phyloP scores from a whole-genome alignment of 192 early-diverging fungal species.

The Backusella mclennaniae region DNA sequence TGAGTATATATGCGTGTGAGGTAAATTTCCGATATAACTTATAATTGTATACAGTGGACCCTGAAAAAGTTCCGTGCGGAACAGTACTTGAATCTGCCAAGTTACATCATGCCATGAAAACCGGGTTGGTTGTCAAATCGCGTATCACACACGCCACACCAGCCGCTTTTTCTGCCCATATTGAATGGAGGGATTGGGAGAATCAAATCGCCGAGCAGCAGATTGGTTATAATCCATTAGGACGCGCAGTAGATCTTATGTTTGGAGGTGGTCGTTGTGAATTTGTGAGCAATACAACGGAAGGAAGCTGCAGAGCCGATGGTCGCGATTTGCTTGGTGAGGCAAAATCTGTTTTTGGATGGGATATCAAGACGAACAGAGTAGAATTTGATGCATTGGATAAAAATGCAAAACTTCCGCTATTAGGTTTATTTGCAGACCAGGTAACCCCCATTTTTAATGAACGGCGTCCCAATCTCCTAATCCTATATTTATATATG shows the following conservation, averaged over 20 bases:
- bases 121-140: slow-evolving; percentile 93
- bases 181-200: slow-evolving; percentile 73
- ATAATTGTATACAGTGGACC: slow-evolving; percentile 45
- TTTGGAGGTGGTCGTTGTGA: slow-evolving; percentile 91
- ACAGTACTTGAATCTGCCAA: slow-evolving; percentile 95
- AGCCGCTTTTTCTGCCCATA: slow-evolving; percentile 80
- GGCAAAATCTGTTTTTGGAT: slow-evolving; percentile 56
- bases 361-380: slow-evolving; percentile 34
- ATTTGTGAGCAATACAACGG: slow-evolving; percentile 66
- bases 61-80: slow-evolving; percentile 72
- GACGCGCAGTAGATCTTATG: slow-evolving; percentile 83
- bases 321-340: slow-evolving; percentile 62
- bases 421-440: background rate
- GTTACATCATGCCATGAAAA: slow-evolving; percentile 63
- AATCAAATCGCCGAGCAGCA: slow-evolving; percentile 86
- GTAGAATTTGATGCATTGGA: background rate
- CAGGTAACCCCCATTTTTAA: background rate
- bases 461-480: background rate
- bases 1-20: background rate
- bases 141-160: slow-evolving; percentile 94
- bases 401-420: background rate
- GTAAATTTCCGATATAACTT: background rate
- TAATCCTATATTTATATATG: background rate
- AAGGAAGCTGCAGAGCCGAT: slow-evolving; percentile 77
- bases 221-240: slow-evolving; percentile 86